Evolutionary conservation across 352 stramenopile genomes (phyloP).

Genomic region (Blastocystis sp.): DNA sequence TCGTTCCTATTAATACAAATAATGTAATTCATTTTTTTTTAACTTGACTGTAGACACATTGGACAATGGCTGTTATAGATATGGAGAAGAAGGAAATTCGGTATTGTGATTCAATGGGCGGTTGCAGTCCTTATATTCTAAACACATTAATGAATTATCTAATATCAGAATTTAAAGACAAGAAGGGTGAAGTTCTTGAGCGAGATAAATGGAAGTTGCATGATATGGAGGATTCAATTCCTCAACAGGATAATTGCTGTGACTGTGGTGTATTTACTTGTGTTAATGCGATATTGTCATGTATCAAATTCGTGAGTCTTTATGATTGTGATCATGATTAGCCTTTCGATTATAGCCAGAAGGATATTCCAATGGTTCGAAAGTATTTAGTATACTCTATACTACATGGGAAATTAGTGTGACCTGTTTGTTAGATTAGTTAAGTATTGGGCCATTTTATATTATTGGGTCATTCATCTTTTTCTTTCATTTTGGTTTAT

Average conservation of each 20-base stretch:
- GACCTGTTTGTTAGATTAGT: background rate
- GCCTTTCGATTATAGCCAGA: slow-evolving; percentile 23
- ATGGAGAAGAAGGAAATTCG: slow-evolving; percentile 47
- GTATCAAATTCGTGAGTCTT: background rate
- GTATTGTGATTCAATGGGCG: slow-evolving; percentile 51
- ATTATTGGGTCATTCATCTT: background rate
- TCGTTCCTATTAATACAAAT: slow-evolving; percentile 70
- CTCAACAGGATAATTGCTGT: slow-evolving; percentile 43
- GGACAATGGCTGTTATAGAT: slow-evolving; percentile 35
- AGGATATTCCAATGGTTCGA: slow-evolving; percentile 1
- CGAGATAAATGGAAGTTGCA: background rate
- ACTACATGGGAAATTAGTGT: slow-evolving; percentile 19
- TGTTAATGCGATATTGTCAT: background rate
- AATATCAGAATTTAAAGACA: background rate
- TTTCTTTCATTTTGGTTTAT: slow-evolving; percentile 20
- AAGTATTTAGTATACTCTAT: slow-evolving; percentile 62
- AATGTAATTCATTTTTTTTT: background rate
- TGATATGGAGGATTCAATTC: slow-evolving; percentile 1
- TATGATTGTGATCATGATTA: background rate
- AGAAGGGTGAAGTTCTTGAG: background rate
- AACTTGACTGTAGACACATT: slow-evolving; percentile 37
- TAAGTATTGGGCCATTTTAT: background rate
- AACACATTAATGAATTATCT: slow-evolving; percentile 16
- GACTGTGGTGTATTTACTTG: slow-evolving; percentile 64
- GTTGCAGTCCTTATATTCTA: background rate